Percentiles rank a stretch among this genome's conserved stretches.
Evolutionary conservation across 768 basidiomycete species (phyloP).

Genomic region (Lactarius vividus): DNA sequence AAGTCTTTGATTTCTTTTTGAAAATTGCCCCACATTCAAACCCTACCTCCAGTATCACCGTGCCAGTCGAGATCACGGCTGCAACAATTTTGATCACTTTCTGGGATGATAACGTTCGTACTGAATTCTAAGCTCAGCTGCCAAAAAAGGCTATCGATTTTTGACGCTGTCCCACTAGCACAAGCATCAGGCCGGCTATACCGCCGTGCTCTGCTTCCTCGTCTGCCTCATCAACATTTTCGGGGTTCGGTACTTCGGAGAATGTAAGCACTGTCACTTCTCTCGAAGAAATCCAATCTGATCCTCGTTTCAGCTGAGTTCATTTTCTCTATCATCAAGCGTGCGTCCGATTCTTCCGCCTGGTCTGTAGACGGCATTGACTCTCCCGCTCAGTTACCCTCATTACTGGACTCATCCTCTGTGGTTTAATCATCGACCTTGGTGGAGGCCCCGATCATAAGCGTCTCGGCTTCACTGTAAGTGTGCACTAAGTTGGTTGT

Average conservation of each 20-base stretch:
- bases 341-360: constrained; percentile 45
- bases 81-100: constrained; percentile 66
- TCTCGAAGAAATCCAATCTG: neutral
- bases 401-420: constrained; percentile 58
- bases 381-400: constrained; percentile 43
- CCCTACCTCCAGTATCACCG: constrained; percentile 41
- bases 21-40: neutral
- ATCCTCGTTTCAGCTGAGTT: constrained; percentile 48
- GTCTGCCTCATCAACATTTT: constrained; percentile 64
- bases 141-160: neutral
- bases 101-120: constrained; percentile 62
- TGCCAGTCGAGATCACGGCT: constrained; percentile 74
- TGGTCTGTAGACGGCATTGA: constrained; percentile 24
- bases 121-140: neutral
- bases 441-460: constrained; percentile 73
- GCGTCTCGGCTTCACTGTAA: constrained; percentile 64
- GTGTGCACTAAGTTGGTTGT: constrained; percentile 29
- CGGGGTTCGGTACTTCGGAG: constrained; percentile 70
- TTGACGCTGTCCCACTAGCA: constrained; percentile 33
- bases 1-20: neutral
- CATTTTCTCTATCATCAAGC: constrained; percentile 61
- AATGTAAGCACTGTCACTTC: constrained; percentile 35
- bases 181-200: constrained; percentile 54
- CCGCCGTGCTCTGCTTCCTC: constrained; percentile 54
- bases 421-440: constrained; percentile 68